A percentile compares a stretch with the other conserved stretches of the same genome.
Evolutionary conservation across 805 yeast species (phyloP).

Genomic region (Myxozyma geophila): DNA sequence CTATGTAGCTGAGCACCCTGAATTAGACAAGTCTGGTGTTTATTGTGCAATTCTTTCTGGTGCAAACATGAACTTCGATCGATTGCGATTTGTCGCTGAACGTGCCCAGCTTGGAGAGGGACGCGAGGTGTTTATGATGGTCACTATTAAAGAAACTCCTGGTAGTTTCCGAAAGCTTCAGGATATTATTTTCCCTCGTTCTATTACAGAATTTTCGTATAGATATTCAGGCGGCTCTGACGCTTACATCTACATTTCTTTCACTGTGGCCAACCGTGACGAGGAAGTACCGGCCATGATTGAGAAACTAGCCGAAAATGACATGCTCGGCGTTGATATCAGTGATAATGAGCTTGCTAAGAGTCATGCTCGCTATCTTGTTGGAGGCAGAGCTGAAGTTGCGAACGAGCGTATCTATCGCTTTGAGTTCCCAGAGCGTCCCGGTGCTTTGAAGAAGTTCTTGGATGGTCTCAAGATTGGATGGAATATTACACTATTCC

Average conservation of each 20-base stretch:
- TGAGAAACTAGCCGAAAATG: conserved; percentile 50
- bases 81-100: conserved; percentile 93
- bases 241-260: conserved; percentile 87
- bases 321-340: conserved; percentile 79
- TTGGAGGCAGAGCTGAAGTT: conserved; percentile 84
- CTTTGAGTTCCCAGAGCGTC: conserved; percentile 96
- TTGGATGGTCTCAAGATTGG: conserved; percentile 68
- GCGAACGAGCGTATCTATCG: conserved; percentile 76
- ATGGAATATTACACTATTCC: conserved; percentile 95
- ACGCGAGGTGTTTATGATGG: conserved; percentile 87
- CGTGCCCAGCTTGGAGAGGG: conserved; percentile 99
- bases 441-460: conserved; percentile 88
- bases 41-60: conserved; percentile 90
- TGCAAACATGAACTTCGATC: conserved; percentile 97
- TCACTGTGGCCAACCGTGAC: conserved; percentile 73
- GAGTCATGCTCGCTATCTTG: conserved; percentile 92
- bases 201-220: conserved; percentile 93
- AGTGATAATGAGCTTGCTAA: conserved; percentile 95
- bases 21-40: conserved; percentile 66
- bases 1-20: conserved; percentile 70
- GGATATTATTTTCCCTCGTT: conserved; percentile 78
- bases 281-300: conserved; percentile 72
- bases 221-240: conserved; percentile 57
- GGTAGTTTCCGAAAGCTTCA: conserved; percentile 86
- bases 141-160: conserved; percentile 89